These are phyloP conservation scores for Fusarium camptoceras DNA, from an alignment of 2,329 filamentous ascomycete genomes.

Conservation along the genomic window DNA sequence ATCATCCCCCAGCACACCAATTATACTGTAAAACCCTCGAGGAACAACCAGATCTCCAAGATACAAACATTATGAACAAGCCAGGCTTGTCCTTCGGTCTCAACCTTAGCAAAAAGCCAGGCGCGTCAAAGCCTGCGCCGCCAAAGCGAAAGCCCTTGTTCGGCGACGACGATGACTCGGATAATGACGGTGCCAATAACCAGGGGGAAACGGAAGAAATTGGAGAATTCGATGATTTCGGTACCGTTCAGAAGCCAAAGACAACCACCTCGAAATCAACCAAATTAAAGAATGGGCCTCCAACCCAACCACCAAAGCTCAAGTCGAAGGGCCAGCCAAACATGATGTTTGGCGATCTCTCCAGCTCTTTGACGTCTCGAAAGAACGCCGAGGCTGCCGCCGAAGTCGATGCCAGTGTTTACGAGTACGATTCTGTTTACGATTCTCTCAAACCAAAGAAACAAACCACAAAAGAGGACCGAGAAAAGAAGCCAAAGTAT, in stretches of 20 bases:
- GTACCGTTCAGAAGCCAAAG: slow-evolving; percentile 39
- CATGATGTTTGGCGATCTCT: slow-evolving; percentile 72
- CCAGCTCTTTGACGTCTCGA: slow-evolving; percentile 71
- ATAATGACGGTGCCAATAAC: slow-evolving; percentile 58
- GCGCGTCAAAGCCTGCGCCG: slow-evolving; percentile 61
- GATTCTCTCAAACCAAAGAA: slow-evolving; percentile 78
- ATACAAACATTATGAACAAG: slow-evolving; percentile 57
- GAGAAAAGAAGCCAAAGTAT: slow-evolving; percentile 78
- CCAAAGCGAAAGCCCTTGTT: slow-evolving; percentile 68
- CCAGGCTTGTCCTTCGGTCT: slow-evolving; percentile 66
- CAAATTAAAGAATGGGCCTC: slow-evolving; percentile 51
- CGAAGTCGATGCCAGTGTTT: slow-evolving; percentile 77
- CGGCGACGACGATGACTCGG: slow-evolving; percentile 65
- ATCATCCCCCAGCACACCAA: neutral
- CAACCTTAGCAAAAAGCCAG: slow-evolving; percentile 69
- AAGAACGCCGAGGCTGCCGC: slow-evolving; percentile 74
- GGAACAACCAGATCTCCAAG: neutral
- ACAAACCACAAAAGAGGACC: slow-evolving; percentile 64
- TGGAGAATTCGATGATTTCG: slow-evolving; percentile 70
- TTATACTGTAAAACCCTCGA: neutral
- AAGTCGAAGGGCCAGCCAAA: slow-evolving; percentile 57
- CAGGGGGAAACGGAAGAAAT: slow-evolving; percentile 65
- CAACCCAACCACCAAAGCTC: slow-evolving; percentile 57
- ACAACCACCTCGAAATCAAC: slow-evolving; percentile 46
- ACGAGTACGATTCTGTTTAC: slow-evolving; percentile 87